These are phyloP conservation scores for Exophiala sp. DNA, from an alignment of 2,329 filamentous ascomycete genomes.

Conservation along the genomic window DNA sequence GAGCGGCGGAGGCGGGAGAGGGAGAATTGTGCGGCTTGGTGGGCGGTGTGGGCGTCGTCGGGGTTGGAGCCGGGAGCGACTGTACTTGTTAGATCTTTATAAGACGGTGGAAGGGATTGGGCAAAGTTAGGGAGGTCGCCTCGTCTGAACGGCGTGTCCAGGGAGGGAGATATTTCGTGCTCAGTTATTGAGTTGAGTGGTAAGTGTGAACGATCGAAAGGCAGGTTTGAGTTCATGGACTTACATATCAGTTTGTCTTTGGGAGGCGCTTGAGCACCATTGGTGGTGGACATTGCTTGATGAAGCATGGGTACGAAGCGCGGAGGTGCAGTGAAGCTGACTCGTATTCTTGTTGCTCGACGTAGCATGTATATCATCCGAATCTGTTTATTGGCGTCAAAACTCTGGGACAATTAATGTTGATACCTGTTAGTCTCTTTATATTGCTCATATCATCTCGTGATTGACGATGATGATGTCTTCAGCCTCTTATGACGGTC, in stretches of 20 bases:
- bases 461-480: background rate
- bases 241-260: constrained; percentile 36
- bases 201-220: too few species aligned
- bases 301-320: constrained; percentile 14
- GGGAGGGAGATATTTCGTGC: background rate
- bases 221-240: background rate
- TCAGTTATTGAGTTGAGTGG: too few species aligned
- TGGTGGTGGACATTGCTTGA: constrained; percentile 14
- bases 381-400: background rate
- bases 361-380: background rate
- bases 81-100: background rate
- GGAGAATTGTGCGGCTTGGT: constrained; percentile 75
- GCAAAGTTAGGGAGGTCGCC: too few species aligned
- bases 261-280: background rate
- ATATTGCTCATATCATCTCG: background rate
- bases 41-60: constrained; percentile 32
- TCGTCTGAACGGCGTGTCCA: too few species aligned
- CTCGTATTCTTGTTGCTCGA: too few species aligned
- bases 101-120: too few species aligned
- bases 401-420: background rate
- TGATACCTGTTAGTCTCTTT: background rate
- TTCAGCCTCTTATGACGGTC: background rate
- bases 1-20: constrained; percentile 58
- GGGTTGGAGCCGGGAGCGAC: constrained; percentile 14
- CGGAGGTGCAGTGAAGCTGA: background rate